A percentile compares a stretch with the other conserved stretches of the same genome.
Conservation (phyloP, 768 basidiomycete species). For the Boletus insuetus region DNA sequence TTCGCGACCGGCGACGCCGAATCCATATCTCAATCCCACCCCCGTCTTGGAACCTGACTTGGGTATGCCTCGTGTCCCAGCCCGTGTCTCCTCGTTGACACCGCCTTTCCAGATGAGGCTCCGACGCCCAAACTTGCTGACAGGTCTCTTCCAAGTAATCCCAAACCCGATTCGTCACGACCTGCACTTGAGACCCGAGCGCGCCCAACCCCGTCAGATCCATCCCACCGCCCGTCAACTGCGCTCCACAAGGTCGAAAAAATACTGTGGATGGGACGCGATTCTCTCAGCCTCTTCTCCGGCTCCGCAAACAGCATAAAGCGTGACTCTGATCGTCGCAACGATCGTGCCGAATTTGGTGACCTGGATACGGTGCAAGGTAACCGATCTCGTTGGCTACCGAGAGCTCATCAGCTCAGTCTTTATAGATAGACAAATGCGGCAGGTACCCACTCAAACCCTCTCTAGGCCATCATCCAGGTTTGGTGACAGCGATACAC, state of each 20-base stretch:
- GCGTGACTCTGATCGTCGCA: too few species aligned
- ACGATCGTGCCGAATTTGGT: conserved; percentile 11
- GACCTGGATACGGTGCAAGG: conserved; percentile 25
- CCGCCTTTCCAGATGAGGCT: conserved; percentile 8
- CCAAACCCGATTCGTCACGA: neutral
- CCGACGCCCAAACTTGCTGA: conserved; percentile 11
- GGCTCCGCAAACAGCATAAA: conserved; percentile 9
- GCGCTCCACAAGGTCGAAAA: conserved; percentile 35
- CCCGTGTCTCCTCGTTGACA: neutral
- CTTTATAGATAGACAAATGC: conserved; percentile 15
- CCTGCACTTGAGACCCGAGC: conserved; percentile 3
- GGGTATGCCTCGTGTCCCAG: conserved; percentile 13
- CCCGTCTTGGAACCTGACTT: conserved; percentile 21
- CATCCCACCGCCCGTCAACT: conserved; percentile 21
- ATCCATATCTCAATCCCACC: conserved; percentile 38
- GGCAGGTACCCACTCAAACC: conserved; percentile 10
- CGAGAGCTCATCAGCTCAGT: neutral
- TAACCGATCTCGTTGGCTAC: conserved; percentile 10
- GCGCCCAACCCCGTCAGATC: conserved; percentile 1
- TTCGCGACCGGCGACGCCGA: conserved; percentile 25
- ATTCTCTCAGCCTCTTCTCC: conserved; percentile 29
- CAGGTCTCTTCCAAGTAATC: neutral
- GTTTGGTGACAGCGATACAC: conserved; percentile 22
- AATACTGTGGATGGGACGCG: conserved; percentile 31
- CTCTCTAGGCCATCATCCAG: conserved; percentile 12